These are phyloP conservation scores for Sinapis alba DNA, from an alignment of 441 rosid species.

Conservation along the genomic window DNA sequence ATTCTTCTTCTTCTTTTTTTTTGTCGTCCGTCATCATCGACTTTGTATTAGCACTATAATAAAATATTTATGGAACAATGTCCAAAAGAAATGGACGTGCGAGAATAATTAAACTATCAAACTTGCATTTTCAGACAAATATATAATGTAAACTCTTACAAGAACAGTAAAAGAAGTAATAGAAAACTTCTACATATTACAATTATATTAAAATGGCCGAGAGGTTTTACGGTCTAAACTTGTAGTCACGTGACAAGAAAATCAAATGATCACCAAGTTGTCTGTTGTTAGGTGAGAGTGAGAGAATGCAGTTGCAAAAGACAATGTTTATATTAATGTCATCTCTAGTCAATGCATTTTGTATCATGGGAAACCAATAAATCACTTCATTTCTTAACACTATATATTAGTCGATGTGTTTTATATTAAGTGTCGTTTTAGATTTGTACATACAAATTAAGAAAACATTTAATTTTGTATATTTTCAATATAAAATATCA, in stretches of 20 bases:
- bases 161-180: not conserved
- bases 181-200: not conserved
- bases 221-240: not conserved
- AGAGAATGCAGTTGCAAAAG: not conserved
- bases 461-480: no score
- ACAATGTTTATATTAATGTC: not conserved
- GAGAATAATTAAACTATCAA: not conserved
- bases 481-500: no score
- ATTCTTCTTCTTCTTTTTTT: not conserved
- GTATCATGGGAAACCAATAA: not conserved
- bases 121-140: not conserved
- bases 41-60: not conserved
- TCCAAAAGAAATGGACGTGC: not conserved
- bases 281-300: constrained; percentile 3
- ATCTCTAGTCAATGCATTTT: not conserved
- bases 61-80: not conserved
- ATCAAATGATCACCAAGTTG: constrained; percentile 14
- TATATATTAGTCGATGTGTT: no score
- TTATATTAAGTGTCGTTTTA: no score
- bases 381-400: not conserved
- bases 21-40: not conserved
- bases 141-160: no score
- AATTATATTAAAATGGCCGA: not conserved
- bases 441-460: no score
- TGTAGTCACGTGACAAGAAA: constrained; percentile 14